Conservation (phyloP, 139 green algal genomes). For the Chlamydomonas eustigma region DNA sequence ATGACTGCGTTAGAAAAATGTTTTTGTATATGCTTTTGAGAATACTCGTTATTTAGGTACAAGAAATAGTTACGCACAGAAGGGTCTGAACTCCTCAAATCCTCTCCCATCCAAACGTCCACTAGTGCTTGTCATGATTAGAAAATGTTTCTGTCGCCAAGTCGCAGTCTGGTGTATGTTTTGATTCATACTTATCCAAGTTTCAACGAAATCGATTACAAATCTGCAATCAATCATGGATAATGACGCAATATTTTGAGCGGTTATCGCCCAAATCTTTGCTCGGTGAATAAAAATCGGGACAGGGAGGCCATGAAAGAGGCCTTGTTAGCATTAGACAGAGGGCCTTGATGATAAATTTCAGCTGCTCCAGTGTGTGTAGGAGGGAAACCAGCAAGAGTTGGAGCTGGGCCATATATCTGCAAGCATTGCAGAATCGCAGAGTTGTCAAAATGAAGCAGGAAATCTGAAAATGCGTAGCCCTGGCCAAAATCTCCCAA, state of each 20-base stretch:
- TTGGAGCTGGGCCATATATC: slow-evolving; percentile 25
- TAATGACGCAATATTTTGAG: too few relatives aligned
- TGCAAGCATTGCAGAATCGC: too few relatives aligned
- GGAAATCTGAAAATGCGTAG: too few relatives aligned
- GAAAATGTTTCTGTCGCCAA: too few relatives aligned
- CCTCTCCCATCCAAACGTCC: background rate
- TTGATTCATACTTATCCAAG: too few relatives aligned
- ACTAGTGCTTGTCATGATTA: background rate
- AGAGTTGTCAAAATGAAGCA: too few relatives aligned
- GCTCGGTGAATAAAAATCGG: slow-evolving; percentile 2
- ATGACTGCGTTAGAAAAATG: slow-evolving; percentile 51
- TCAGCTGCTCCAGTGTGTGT: slow-evolving; percentile 26
- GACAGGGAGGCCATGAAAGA: background rate
- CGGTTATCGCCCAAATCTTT: slow-evolving; percentile 2
- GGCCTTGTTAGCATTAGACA: background rate
- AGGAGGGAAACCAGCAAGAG: slow-evolving; percentile 30
- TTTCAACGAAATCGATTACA: too few relatives aligned
- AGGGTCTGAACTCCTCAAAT: background rate
- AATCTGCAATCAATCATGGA: too few relatives aligned
- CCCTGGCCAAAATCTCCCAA: too few relatives aligned
- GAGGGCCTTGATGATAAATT: slow-evolving; percentile 18
- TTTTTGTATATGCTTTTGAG: background rate
- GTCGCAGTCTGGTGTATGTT: too few relatives aligned
- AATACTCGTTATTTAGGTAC: background rate
- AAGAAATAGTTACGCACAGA: background rate